Evolutionary conservation across 2,329 filamentous ascomycete genomes (phyloP), one percentile per base, ranked within the genome.

Genomic region (Ophiostoma ips): DNA sequence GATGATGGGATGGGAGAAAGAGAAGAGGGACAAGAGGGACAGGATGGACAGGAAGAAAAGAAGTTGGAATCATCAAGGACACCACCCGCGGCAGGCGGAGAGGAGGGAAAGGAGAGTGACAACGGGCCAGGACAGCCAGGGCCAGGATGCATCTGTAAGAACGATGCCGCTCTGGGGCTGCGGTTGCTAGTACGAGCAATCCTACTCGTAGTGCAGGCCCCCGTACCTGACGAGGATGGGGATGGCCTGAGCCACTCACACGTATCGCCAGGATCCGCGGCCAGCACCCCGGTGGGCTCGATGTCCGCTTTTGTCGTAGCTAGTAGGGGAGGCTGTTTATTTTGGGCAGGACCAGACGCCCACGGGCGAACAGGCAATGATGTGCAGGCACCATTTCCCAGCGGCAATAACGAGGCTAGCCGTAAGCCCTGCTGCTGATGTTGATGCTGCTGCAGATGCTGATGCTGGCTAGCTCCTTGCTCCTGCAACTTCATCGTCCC

Each of bases 271-370:
- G 44, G 51, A 41, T 50, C 48, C 47, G n/a, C 51, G 24, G 30
- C 46, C 16, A 41, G 45, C 28, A 51, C 52, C 52, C 46, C 31
- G 52, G 51, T 46, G 35, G 40, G 19, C 46, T 47, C 35, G 34
- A 43, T 24, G 13, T 18, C 40, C 24, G 24, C 16, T 13, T 19
- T 44, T 10, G 38, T 15, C 38, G 38, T 41, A 21, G 40, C 10
- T 28, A 13, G 21, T 15, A 28, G 15, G 13, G 37, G 18, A 13
- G 15, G 24, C 24, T 18, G 21, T 12, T 15, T 13, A n/a, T 21
- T 28, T 7, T 21, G 36, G 21, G 40, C 30, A 43, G 40, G 21
- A n/a, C 28, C 38, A 28, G 38, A 15, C 9, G 19, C 38, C n/a
- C n/a, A n/a, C n/a, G n/a, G n/a, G 38, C 19, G 28, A 41, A 41